Percentiles rank a stretch among this genome's conserved stretches.
Evolutionary conservation across 2,329 filamentous ascomycete genomes (phyloP).

Genomic region (Cladophialophora psammophila): DNA sequence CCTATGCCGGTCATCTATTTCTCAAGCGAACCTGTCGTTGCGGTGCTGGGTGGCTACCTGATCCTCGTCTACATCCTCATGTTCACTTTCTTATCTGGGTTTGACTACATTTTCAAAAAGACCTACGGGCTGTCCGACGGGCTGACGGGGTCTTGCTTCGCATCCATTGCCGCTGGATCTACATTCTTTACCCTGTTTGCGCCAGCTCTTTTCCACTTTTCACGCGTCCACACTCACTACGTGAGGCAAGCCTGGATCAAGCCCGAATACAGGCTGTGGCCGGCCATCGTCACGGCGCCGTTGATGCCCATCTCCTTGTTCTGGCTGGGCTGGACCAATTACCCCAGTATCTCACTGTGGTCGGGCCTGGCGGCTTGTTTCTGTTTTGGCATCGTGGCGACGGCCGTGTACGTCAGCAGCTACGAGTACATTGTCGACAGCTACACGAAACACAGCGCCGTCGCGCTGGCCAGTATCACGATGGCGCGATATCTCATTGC

Average conservation of each 20-base stretch:
- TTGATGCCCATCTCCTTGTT: conserved; percentile 61
- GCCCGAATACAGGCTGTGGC: conserved; percentile 63
- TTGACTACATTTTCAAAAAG: conserved; percentile 59
- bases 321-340: conserved; percentile 65
- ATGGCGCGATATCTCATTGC: conserved; percentile 52
- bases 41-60: conserved; percentile 42
- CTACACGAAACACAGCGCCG: conserved; percentile 62
- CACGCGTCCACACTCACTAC: background rate
- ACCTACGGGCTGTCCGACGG: conserved; percentile 57
- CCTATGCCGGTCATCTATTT: conserved; percentile 53
- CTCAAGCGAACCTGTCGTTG: conserved; percentile 50
- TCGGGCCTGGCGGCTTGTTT: conserved; percentile 59
- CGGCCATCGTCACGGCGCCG: conserved; percentile 59
- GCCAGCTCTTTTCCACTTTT: conserved; percentile 59
- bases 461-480: conserved; percentile 55
- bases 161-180: conserved; percentile 55
- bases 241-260: conserved; percentile 6
- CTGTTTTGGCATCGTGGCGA: conserved; percentile 60
- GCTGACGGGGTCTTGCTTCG: conserved; percentile 55
- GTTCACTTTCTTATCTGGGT: conserved; percentile 54
- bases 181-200: conserved; percentile 49
- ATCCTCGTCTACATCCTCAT: conserved; percentile 45
- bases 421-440: conserved; percentile 67
- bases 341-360: conserved; percentile 57
- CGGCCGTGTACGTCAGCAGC: conserved; percentile 58